Evolutionary conservation across 345 rosid genomes (phyloP).

Genomic region (Eucalyptus tenuipes): DNA sequence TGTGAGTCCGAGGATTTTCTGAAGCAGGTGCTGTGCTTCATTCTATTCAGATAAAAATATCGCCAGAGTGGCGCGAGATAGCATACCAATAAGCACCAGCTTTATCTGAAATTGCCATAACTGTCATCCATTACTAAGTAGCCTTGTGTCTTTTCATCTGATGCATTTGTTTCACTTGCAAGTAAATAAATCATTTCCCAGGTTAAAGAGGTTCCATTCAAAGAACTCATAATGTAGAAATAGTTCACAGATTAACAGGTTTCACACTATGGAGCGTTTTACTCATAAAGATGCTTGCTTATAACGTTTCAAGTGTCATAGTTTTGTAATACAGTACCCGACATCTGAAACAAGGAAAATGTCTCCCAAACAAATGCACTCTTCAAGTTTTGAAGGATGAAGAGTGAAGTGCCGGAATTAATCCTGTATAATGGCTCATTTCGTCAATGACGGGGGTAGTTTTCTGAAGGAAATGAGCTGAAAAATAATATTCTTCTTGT

Average conservation of each 20-base stretch:
- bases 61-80: not conserved
- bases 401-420: not conserved
- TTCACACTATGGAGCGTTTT: not conserved
- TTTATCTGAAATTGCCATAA: not conserved
- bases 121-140: not conserved
- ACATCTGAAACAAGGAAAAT: not conserved
- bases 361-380: not conserved
- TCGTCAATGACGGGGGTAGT: not conserved
- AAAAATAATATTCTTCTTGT: not conserved
- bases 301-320: not conserved
- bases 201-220: not conserved
- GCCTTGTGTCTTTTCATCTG: not conserved
- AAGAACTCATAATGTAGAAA: not conserved
- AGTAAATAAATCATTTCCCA: not conserved
- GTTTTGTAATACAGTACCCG: not conserved
- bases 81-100: not conserved
- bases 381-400: not conserved
- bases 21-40: conserved; percentile 37
- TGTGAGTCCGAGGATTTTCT: conserved; percentile 71
- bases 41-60: not conserved
- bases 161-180: not conserved
- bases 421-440: not conserved
- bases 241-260: not conserved
- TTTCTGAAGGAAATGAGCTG: not conserved
- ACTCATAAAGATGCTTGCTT: not conserved